Conservation (phyloP, 495 filamentous ascomycete species). For the Chaetomium cochliodes region DNA sequence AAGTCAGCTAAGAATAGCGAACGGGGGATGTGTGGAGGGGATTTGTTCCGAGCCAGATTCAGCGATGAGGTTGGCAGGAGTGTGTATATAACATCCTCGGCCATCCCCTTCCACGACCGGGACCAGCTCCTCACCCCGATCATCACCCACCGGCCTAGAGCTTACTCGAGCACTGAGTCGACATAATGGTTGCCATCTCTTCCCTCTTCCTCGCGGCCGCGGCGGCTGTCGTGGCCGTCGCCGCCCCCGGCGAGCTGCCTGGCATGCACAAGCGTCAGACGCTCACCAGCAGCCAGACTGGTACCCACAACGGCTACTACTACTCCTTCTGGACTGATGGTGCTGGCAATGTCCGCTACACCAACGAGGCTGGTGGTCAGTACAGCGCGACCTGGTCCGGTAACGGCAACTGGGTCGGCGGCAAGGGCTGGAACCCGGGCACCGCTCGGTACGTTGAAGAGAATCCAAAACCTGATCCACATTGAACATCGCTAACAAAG, state of each 20-base stretch:
- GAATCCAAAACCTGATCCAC: not conserved
- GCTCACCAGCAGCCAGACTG: constrained; percentile 42
- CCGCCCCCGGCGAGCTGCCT: constrained; percentile 43
- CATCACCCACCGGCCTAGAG: not conserved
- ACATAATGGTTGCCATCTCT: constrained; percentile 49
- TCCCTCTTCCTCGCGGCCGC: constrained; percentile 43
- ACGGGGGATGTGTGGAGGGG: not conserved
- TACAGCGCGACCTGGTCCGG: constrained; percentile 57
- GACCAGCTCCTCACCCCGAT: not conserved
- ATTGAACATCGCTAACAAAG: constrained; percentile 10
- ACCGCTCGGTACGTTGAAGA: constrained; percentile 14
- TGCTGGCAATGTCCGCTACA: constrained; percentile 52
- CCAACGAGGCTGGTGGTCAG: constrained; percentile 53
- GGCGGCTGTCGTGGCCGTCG: constrained; percentile 38
- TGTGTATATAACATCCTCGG: constrained; percentile 8
- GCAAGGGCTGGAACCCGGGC: constrained; percentile 63
- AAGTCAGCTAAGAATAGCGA: constrained; percentile 15
- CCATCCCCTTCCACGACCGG: not conserved
- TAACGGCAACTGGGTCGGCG: constrained; percentile 60
- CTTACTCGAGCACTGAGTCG: not conserved
- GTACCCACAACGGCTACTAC: constrained; percentile 59
- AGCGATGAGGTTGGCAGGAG: not conserved
- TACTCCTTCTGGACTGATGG: constrained; percentile 65
- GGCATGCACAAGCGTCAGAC: constrained; percentile 42
- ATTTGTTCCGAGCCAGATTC: not conserved